A percentile compares a stretch with the other conserved stretches of the same genome.
These are phyloP conservation scores for Escovopsis sp. DNA, from an alignment of 2,329 filamentous ascomycete genomes.

Conservation along the genomic window DNA sequence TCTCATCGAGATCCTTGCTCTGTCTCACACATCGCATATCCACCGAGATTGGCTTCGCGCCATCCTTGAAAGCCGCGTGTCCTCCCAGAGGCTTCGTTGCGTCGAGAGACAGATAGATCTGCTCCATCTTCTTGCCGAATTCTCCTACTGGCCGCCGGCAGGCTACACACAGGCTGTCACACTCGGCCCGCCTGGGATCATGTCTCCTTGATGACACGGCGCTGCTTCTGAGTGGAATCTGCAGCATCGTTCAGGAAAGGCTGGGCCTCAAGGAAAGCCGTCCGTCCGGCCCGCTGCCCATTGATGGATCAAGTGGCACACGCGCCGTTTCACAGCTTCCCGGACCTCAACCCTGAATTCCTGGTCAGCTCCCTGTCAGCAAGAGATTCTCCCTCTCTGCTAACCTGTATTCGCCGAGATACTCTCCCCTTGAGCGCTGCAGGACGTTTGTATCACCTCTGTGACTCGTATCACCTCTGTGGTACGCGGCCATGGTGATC, in stretches of 20 bases:
- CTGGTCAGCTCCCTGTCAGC: too few relatives aligned
- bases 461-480: constrained; percentile 2
- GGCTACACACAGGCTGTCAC: constrained; percentile 3
- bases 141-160: not conserved
- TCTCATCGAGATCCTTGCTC: constrained; percentile 2
- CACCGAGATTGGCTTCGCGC: not conserved
- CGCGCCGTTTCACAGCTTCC: not conserved
- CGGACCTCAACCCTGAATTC: not conserved
- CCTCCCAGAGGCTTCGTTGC: too few relatives aligned
- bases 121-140: not conserved
- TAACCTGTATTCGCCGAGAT: constrained; percentile 7
- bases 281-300: not conserved
- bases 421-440: not conserved
- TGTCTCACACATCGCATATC: constrained; percentile 6
- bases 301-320: constrained; percentile 2
- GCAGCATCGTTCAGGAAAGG: not conserved
- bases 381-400: not conserved
- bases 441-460: constrained; percentile 1
- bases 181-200: constrained; percentile 1
- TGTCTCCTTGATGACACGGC: not conserved
- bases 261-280: not conserved
- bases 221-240: not conserved
- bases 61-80: too few relatives aligned
- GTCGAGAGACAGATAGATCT: too few relatives aligned
- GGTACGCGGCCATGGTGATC: not conserved